Percentiles rank a stretch among this genome's conserved stretches.
These are phyloP conservation scores for Trichosporon ovoides DNA, from an alignment of 1,284 basidiomycete species.

Conservation along the genomic window DNA sequence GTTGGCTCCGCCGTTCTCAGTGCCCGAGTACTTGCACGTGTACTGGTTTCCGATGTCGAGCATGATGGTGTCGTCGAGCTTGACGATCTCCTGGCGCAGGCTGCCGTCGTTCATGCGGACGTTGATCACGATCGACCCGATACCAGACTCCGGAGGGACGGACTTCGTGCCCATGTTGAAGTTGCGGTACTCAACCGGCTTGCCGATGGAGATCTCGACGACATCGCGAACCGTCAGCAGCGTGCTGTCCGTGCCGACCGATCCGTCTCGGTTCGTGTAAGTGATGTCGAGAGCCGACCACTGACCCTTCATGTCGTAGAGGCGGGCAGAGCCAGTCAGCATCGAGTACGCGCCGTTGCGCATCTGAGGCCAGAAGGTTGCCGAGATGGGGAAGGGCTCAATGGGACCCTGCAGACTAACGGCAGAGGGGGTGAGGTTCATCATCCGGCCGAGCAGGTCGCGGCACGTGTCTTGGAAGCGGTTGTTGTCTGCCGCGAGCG, in stretches of 20 bases:
- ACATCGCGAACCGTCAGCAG: neutral
- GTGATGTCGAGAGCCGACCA: conserved; percentile 14
- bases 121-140: conserved; percentile 1
- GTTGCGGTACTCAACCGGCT: conserved; percentile 6
- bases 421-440: conserved; percentile 16
- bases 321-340: conserved; percentile 9
- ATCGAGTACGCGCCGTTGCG: conserved; percentile 10
- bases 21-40: conserved; percentile 12
- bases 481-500: conserved; percentile 9
- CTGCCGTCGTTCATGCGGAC: conserved; percentile 12
- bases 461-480: conserved; percentile 14
- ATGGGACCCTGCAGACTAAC: conserved; percentile 14
- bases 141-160: neutral
- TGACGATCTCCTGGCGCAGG: conserved; percentile 2
- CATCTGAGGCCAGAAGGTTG: conserved; percentile 7
- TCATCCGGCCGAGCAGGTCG: conserved; percentile 11
- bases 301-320: conserved; percentile 16
- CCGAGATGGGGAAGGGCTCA: conserved; percentile 15
- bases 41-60: conserved; percentile 12
- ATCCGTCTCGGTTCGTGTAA: conserved; percentile 15
- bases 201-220: conserved; percentile 10
- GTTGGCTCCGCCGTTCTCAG: neutral
- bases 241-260: conserved; percentile 3
- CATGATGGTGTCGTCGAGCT: conserved; percentile 13
- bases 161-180: conserved; percentile 7